Evolutionary conservation across 768 basidiomycete species (phyloP).

Genomic region (Agrocybe chaxingu): DNA sequence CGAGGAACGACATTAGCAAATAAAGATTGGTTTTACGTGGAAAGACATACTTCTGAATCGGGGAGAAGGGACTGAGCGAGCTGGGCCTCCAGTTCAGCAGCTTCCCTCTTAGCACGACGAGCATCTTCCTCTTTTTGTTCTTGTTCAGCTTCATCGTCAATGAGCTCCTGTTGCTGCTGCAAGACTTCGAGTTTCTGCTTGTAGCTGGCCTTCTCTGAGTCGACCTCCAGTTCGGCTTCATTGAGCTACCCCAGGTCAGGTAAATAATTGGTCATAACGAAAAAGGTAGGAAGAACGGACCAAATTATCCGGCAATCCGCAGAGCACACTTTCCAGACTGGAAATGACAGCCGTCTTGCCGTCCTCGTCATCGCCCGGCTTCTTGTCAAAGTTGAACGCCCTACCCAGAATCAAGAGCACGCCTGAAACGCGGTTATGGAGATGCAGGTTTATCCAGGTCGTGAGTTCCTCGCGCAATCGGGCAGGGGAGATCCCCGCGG

Average conservation of each 20-base stretch:
- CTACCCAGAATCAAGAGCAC: conserved; percentile 91
- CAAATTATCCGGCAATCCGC: conserved; percentile 90
- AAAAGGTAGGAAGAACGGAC: conserved; percentile 41
- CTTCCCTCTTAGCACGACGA: conserved; percentile 80
- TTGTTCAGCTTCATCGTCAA: conserved; percentile 98
- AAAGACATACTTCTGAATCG: conserved; percentile 72
- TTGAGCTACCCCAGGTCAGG: conserved; percentile 59
- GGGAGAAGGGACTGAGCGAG: conserved; percentile 82
- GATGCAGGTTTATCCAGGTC: conserved; percentile 91
- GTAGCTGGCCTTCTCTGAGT: conserved; percentile 90
- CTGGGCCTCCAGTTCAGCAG: conserved; percentile 73
- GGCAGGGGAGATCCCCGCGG: conserved; percentile 82
- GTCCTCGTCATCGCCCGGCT: conserved; percentile 69
- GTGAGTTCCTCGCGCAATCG: conserved; percentile 84
- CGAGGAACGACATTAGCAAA: background rate
- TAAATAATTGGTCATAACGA: background rate
- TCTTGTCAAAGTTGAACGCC: conserved; percentile 90
- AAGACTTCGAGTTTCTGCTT: conserved; percentile 98
- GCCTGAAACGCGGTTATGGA: conserved; percentile 89
- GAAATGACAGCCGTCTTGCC: conserved; percentile 79
- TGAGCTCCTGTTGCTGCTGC: conserved; percentile 98
- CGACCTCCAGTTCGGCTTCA: conserved; percentile 96
- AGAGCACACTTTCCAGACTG: conserved; percentile 86
- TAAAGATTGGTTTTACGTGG: background rate
- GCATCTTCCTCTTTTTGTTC: conserved; percentile 93